Conservation (phyloP, 2,329 filamentous ascomycete genomes). For the Cytospora chrysosperma region DNA sequence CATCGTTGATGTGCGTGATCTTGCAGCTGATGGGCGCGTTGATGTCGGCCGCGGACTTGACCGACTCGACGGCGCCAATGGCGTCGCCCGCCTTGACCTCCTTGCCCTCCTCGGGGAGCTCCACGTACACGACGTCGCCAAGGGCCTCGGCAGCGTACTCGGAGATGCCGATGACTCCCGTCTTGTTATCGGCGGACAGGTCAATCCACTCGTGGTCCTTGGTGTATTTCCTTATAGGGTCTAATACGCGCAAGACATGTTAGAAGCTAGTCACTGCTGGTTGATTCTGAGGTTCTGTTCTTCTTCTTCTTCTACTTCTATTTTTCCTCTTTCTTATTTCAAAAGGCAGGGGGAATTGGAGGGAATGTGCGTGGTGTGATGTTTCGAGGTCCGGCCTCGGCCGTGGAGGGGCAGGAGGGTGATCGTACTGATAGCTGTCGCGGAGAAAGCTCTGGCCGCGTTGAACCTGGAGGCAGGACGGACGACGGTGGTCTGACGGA, state of each 20-base stretch:
- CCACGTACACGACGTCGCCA: conserved; percentile 95
- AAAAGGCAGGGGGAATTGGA: not conserved
- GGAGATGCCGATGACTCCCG: conserved; percentile 81
- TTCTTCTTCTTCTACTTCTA: no score
- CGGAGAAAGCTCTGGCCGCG: conserved; percentile 47
- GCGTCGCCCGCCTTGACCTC: conserved; percentile 74
- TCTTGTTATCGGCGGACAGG: conserved; percentile 76
- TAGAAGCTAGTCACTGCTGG: not conserved
- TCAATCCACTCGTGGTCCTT: conserved; percentile 99
- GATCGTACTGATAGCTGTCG: conserved; percentile 42
- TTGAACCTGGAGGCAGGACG: conserved; percentile 38
- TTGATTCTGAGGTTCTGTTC: not conserved
- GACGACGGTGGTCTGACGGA: conserved; percentile 35
- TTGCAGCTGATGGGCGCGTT: conserved; percentile 80
- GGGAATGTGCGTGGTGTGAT: conserved; percentile 5
- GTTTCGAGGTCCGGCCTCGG: conserved; percentile 35
- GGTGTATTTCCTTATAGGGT: conserved; percentile 79
- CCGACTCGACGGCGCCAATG: conserved; percentile 93
- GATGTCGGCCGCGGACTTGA: conserved; percentile 98
- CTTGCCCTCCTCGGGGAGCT: conserved; percentile 74
- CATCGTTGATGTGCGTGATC: conserved; percentile 70
- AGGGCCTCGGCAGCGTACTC: conserved; percentile 88
- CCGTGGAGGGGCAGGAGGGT: conserved; percentile 17
- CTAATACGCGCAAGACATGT: conserved; percentile 38
- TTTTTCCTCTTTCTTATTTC: no score